phyloP scores from a whole-genome alignment of 352 stramenopile genomes.

The Pythium aquatile region DNA sequence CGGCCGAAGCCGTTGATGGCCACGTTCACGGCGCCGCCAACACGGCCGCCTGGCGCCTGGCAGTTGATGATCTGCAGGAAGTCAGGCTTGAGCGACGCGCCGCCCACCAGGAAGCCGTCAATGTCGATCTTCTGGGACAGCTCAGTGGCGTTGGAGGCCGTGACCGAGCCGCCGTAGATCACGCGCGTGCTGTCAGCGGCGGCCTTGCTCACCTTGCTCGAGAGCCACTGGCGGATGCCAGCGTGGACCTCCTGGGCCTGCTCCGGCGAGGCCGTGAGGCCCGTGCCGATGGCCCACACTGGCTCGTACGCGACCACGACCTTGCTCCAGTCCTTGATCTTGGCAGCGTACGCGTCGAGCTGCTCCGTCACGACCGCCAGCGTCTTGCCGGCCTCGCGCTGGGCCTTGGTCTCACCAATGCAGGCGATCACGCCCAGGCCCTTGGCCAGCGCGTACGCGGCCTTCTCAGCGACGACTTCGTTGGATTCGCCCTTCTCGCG shows the following conservation, averaged over 20 bases:
- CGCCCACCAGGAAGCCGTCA: slow-evolving; percentile 94
- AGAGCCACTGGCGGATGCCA: slow-evolving; percentile 79
- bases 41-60: too few species aligned
- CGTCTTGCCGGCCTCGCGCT: slow-evolving; percentile 87
- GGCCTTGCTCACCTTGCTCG: slow-evolving; percentile 40
- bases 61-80: slow-evolving; percentile 83
- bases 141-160: slow-evolving; percentile 25
- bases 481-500: slow-evolving; percentile 92
- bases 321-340: slow-evolving; percentile 68
- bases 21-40: too few species aligned
- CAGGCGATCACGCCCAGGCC: slow-evolving; percentile 95
- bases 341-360: slow-evolving; percentile 93
- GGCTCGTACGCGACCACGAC: slow-evolving; percentile 97
- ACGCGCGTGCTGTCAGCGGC: slow-evolving; percentile 80
- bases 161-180: slow-evolving; percentile 94
- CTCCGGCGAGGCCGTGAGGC: slow-evolving; percentile 93
- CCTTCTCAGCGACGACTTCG: slow-evolving; percentile 93
- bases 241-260: slow-evolving; percentile 93
- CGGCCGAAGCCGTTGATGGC: slow-evolving; percentile 53
- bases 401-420: slow-evolving; percentile 94
- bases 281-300: slow-evolving; percentile 98
- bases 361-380: slow-evolving; percentile 86
- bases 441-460: slow-evolving; percentile 84
- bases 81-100: slow-evolving; percentile 92
- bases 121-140: slow-evolving; percentile 65